Base-by-base conservation (phyloP, 83 land plant genomes). In the Diphasiastrum complanatum region DNA sequence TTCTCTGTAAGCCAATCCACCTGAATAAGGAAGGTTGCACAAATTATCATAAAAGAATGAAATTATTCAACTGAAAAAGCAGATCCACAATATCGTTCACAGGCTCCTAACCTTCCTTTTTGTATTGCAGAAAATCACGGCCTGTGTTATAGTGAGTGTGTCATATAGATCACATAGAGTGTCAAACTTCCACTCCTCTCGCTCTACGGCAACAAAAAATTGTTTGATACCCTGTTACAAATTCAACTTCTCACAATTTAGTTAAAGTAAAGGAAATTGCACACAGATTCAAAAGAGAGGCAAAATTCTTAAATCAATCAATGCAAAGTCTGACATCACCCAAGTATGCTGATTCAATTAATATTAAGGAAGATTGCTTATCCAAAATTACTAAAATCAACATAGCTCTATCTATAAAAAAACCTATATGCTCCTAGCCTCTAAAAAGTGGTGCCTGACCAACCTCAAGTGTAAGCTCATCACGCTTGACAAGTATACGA, bases 111-210 rank as follows among this genome's bases (percentile, higher is more conserved):
- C 97, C 91, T 88, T 92, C 60, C 91, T 68, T 65, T 88, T 92
- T n/a, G 98, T 92, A 73, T 92, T 92, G 79, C 98, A 92, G 70
- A 92, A 92, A 33, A 92, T 92, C 5, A 92, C 98, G 72, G 96
- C 98, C 68, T 92, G 98, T 0, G 98, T 92, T 53, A 92, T 85
- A 0, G 96, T 92, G 20, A 92, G 79, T 2, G 98, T 92, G 62
- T 92, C 98, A 76, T 92, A 92, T 4, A 92, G 84, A 75, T 92
- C 95, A 68, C 91, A 85, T 27, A 92, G 63, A 20, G 98, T 92
- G 75, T 92, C 98, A 73, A 92, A 92, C 60, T 92, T 92, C 98
- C 98, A 92, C 63, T 92, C 95, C 49, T 92, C 98, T 55, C 78
- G 69, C 68, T 86, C 96, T 45, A 89, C 96, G 30, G 96, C 96